Percentiles rank a stretch among this genome's conserved stretches.
phyloP scores from a whole-genome alignment of 164 flowering plant genomes.

The Nymphaea thermarum region DNA sequence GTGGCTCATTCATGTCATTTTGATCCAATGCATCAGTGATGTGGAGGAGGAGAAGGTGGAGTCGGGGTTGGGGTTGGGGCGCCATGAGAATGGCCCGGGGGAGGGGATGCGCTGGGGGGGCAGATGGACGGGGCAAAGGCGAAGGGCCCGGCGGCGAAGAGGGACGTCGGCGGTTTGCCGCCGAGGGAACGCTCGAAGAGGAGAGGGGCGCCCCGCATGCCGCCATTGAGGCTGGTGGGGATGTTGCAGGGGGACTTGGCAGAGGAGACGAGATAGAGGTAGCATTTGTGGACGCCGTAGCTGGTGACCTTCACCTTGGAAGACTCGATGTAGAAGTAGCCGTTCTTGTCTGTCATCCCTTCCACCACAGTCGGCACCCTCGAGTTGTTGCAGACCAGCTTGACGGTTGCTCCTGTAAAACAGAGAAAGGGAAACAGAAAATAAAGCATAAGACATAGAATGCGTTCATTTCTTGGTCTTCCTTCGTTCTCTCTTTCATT shows the following conservation, averaged over 20 bases:
- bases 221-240: conserved; percentile 32
- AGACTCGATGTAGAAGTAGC: conserved; percentile 43
- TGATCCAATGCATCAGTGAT: too few species aligned
- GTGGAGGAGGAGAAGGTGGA: too few species aligned
- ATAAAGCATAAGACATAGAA: too few species aligned
- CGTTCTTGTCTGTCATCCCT: conserved; percentile 54
- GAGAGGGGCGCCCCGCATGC: conserved; percentile 31
- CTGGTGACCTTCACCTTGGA: conserved; percentile 27
- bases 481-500: too few species aligned
- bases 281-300: conserved; percentile 42
- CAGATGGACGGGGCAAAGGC: conserved; percentile 22
- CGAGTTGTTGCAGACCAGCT: conserved; percentile 45
- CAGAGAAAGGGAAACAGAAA: not conserved
- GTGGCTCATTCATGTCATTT: too few species aligned
- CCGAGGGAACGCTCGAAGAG: conserved; percentile 8
- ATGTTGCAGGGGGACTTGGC: conserved; percentile 22
- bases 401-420: conserved; percentile 48
- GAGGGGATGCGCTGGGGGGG: not conserved
- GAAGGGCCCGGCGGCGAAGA: conserved; percentile 51
- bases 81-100: not conserved
- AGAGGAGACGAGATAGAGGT: conserved; percentile 27
- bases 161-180: conserved; percentile 5
- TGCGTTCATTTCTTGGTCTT: too few species aligned
- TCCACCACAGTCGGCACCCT: conserved; percentile 12
- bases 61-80: too few species aligned